Evolutionary conservation across 495 filamentous ascomycete genomes (phyloP), one percentile per base, ranked within the genome.

Genomic region (Cladorrhinum samala): DNA sequence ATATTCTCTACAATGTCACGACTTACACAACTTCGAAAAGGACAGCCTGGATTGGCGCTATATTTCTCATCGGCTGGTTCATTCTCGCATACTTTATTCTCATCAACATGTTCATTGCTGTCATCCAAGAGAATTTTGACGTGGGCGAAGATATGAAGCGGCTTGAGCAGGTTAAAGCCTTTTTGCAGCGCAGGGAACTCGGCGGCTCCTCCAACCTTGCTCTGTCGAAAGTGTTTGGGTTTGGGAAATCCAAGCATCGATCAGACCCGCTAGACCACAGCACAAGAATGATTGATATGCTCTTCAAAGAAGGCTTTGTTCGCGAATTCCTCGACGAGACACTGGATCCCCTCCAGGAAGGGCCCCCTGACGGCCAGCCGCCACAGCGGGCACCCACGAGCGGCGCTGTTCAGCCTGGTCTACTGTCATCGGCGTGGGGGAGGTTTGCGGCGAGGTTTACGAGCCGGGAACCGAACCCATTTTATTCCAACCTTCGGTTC

Each of bases 81-180:
- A 91, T 96, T 56, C 79, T 99, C 17, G 80, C 88, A 21, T 94
- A 90, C 62, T 96, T 97, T 65, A 96, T 99, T 72, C 80, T 97
- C 42, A 74, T 99, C 75, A 99, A 96, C 65, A 99, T 99, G 93
- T 99, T 99, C 72, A 99, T 99, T 87, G 93, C 93, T 72, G 93
- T 99, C 72, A 96, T 99, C 53, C 93, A 99, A 68, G 93, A 99
- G 66, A 99, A 95, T 65, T 99, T 99, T 65, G 93, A 99, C 70
- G 90, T 99, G n/a, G 91, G 90, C 7, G 93, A 99, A 68, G 94
- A 99, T 62, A 89, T 96, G 70, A 99, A 99, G 68, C 91, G 93
- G 21, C 74, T 96, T 52, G 87, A 96, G 61, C 93, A 99, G 71
- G 89, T 99, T 46, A 88, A 88, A 60, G 84, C 91, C 5, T 97